Evolutionary conservation across 2,329 filamentous ascomycete genomes (phyloP).

Genomic region (Cladosporium halotolerans): DNA sequence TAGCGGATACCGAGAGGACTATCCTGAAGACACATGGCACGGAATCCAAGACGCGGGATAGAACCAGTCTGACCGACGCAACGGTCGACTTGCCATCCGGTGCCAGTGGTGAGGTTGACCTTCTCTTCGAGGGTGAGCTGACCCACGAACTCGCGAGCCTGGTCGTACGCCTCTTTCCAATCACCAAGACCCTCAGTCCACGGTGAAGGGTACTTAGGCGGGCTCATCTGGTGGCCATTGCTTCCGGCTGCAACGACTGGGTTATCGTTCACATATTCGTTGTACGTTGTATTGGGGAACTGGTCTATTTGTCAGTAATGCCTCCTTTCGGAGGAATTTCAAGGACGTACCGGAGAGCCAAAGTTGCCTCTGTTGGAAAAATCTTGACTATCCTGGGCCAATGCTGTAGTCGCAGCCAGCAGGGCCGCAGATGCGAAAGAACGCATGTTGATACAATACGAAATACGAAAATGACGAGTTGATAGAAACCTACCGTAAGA

Average conservation of each 20-base stretch:
- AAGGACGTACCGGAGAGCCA: slow-evolving; percentile 3
- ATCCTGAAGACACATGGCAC: slow-evolving; percentile 75
- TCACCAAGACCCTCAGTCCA: slow-evolving; percentile 41
- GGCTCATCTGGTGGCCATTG: slow-evolving; percentile 20
- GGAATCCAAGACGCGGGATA: slow-evolving; percentile 65
- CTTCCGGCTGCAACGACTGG: slow-evolving; percentile 22
- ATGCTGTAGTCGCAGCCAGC: slow-evolving; percentile 2
- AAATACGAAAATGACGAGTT: not conserved
- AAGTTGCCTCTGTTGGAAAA: slow-evolving; percentile 7
- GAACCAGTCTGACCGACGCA: slow-evolving; percentile 73
- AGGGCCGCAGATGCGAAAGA: slow-evolving; percentile 2
- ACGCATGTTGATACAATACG: slow-evolving; percentile 5
- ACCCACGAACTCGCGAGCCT: slow-evolving; percentile 26
- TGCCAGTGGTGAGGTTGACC: slow-evolving; percentile 34
- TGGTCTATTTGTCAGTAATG: slow-evolving; percentile 2
- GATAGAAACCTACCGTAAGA: not conserved
- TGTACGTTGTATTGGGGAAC: slow-evolving; percentile 24
- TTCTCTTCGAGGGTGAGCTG: slow-evolving; percentile 30
- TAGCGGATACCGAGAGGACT: slow-evolving; percentile 73
- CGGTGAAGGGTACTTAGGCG: slow-evolving; percentile 25
- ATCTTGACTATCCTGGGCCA: slow-evolving; percentile 2
- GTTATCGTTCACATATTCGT: slow-evolving; percentile 21
- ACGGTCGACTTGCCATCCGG: slow-evolving; percentile 55
- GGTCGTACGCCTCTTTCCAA: slow-evolving; percentile 27
- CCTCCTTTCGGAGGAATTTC: too few relatives aligned